A percentile compares a stretch with the other conserved stretches of the same genome.
phyloP scores from a whole-genome alignment of 331 rosid genomes.

The Quercus phellos region DNA sequence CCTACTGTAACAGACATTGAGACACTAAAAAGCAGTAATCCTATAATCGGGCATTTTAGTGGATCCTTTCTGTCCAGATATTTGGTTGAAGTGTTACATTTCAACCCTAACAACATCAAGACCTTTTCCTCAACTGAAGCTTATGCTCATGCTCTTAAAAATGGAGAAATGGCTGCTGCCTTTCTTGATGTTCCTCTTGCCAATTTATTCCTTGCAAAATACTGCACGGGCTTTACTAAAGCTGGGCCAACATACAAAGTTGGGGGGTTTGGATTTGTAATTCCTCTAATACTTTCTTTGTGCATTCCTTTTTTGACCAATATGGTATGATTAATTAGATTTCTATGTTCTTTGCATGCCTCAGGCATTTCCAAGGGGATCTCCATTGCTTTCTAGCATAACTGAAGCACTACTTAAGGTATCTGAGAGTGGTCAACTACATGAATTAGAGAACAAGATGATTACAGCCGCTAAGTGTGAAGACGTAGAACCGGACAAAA shows the following conservation, averaged over 20 bases:
- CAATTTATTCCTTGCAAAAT: slow-evolving; percentile 36
- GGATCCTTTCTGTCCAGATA: slow-evolving; percentile 25
- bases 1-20: slow-evolving; percentile 23
- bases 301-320: not conserved
- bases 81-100: slow-evolving; percentile 22
- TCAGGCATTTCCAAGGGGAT: slow-evolving; percentile 36
- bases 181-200: slow-evolving; percentile 36
- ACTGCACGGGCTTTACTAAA: slow-evolving; percentile 29
- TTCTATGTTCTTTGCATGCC: not conserved
- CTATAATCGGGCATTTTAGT: slow-evolving; percentile 24
- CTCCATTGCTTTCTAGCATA: slow-evolving; percentile 24
- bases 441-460: slow-evolving; percentile 31
- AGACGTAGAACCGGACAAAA: not conserved
- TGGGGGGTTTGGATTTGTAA: slow-evolving; percentile 49
- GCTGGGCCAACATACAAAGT: slow-evolving; percentile 36
- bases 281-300: not conserved
- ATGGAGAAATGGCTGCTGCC: slow-evolving; percentile 28
- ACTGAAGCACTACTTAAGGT: slow-evolving; percentile 31
- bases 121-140: slow-evolving; percentile 8
- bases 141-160: slow-evolving; percentile 35
- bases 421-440: slow-evolving; percentile 24
- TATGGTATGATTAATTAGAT: no score
- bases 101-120: slow-evolving; percentile 15
- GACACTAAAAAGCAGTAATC: slow-evolving; percentile 17
- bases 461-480: slow-evolving; percentile 30